phyloP scores from a whole-genome alignment of 305 asterid species.

The Fraxinus xanthoxyloides region DNA sequence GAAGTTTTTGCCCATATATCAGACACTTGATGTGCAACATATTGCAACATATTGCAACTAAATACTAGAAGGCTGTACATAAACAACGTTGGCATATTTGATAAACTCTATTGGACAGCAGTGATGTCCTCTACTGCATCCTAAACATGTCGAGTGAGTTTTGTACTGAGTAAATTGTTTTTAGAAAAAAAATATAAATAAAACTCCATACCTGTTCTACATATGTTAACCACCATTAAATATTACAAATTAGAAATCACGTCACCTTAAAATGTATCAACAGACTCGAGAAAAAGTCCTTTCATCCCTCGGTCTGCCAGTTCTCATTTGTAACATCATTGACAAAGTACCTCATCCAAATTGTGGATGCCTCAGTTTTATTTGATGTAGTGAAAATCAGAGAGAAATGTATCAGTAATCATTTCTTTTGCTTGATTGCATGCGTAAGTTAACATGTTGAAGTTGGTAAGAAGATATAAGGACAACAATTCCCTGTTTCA shows the following conservation, averaged over 20 bases:
- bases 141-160: neutral
- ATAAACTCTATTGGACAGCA: neutral
- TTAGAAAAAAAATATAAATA: neutral
- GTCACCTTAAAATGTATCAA: neutral
- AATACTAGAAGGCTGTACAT: slow-evolving; percentile 53
- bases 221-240: neutral
- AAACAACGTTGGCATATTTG: neutral
- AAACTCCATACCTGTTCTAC: neutral
- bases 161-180: neutral
- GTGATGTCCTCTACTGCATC: neutral
- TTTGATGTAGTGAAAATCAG: neutral
- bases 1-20: slow-evolving; percentile 85
- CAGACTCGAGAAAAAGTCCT: neutral
- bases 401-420: neutral
- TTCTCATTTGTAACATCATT: neutral
- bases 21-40: slow-evolving; percentile 83
- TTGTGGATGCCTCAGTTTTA: neutral
- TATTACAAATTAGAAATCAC: neutral
- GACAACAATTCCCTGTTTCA: neutral
- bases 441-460: neutral
- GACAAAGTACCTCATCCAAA: neutral
- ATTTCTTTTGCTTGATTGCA: neutral
- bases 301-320: neutral
- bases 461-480: neutral
- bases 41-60: slow-evolving; percentile 65